Conservation (phyloP, 495 filamentous ascomycete genomes). For the Aspergillus asperescens region DNA sequence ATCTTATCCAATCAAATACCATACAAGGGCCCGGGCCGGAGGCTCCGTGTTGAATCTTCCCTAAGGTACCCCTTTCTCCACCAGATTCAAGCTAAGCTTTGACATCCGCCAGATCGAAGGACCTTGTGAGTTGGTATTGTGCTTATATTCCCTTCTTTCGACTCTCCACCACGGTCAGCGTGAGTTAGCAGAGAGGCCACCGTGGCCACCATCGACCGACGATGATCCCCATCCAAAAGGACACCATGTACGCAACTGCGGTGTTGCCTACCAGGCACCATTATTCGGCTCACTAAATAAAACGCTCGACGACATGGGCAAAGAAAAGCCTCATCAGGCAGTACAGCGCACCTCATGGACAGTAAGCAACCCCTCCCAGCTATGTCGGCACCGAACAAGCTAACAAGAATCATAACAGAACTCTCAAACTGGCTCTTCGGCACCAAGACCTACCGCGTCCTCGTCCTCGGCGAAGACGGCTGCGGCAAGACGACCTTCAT, state of each 20-base stretch:
- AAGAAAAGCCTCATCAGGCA: too few species aligned
- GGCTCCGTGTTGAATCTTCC: too few species aligned
- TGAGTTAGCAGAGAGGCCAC: not conserved
- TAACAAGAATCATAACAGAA: not conserved
- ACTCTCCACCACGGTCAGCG: too few species aligned
- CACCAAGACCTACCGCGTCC: not conserved
- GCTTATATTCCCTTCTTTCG: too few species aligned
- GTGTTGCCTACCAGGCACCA: not conserved
- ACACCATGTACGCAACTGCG: not conserved
- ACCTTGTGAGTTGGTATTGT: not conserved
- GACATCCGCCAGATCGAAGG: not conserved
- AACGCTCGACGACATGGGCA: not conserved
- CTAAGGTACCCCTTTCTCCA: too few species aligned
- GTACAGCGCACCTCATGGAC: not conserved
- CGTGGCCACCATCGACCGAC: too few species aligned
- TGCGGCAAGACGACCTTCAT: conserved; percentile 3
- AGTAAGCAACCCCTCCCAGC: not conserved
- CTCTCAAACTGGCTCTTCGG: not conserved
- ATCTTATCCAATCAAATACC: not conserved
- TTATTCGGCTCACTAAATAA: not conserved
- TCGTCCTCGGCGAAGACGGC: not conserved
- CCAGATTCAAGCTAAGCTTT: not conserved
- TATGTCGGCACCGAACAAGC: not conserved
- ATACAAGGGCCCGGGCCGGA: too few species aligned
- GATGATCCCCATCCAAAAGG: too few species aligned